A percentile compares a stretch with the other conserved stretches of the same genome.
These are phyloP conservation scores for Dactylellina leptospora DNA, from an alignment of 2,329 filamentous ascomycete species.

Conservation along the genomic window DNA sequence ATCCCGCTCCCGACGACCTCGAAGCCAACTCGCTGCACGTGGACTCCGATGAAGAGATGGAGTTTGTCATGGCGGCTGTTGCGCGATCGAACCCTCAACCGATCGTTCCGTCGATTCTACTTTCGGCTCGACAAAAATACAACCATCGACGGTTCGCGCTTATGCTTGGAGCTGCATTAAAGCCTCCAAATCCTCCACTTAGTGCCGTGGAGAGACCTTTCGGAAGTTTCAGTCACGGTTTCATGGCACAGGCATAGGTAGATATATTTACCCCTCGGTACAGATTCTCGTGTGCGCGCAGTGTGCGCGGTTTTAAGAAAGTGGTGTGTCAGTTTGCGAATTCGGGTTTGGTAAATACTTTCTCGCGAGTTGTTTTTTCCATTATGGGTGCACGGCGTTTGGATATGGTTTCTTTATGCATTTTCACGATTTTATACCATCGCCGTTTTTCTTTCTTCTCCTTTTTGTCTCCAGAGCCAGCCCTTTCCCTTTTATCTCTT, in stretches of 20 bases:
- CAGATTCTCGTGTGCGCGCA: too few relatives aligned
- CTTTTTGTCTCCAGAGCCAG: not conserved
- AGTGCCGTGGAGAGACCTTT: constrained; percentile 42
- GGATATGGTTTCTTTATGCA: not conserved
- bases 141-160: constrained; percentile 71
- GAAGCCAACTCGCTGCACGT: constrained; percentile 81
- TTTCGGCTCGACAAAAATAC: constrained; percentile 71
- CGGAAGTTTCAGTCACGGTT: constrained; percentile 43
- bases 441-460: not conserved
- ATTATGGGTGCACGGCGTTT: constrained; percentile 3
- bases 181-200: constrained; percentile 58
- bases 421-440: constrained; percentile 6
- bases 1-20: constrained; percentile 84
- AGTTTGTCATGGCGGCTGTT: constrained; percentile 83
- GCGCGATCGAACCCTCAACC: constrained; percentile 80
- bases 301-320: not conserved
- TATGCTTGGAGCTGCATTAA: constrained; percentile 73
- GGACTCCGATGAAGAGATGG: constrained; percentile 93
- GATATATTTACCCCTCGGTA: not conserved
- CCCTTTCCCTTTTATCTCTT: not conserved
- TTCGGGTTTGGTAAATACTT: too few relatives aligned
- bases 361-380: not conserved
- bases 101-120: constrained; percentile 72
- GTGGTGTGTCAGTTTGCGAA: not conserved
- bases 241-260: constrained; percentile 30